A percentile compares a stretch with the other conserved stretches of the same genome.
Evolutionary conservation across 441 rosid genomes (phyloP).

Genomic region (Eutrema salsugineum): DNA sequence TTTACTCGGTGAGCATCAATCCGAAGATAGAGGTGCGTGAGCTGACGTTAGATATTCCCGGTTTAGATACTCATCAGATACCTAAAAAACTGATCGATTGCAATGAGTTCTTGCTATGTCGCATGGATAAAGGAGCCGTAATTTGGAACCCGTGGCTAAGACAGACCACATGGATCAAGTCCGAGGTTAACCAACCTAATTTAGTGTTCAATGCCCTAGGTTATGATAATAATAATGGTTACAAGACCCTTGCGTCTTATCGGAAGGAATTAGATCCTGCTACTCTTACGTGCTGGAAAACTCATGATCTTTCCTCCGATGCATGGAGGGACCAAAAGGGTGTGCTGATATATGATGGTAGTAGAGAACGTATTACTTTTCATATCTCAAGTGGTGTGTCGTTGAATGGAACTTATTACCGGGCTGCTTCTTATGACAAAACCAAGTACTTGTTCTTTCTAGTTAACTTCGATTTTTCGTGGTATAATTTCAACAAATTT

Average conservation of each 20-base stretch:
- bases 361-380: no score
- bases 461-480: neutral
- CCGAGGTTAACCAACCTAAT: neutral
- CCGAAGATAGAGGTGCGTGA: neutral
- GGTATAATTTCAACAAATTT: neutral
- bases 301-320: neutral
- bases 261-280: neutral
- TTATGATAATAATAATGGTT: neutral
- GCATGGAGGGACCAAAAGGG: neutral
- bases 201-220: neutral
- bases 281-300: neutral
- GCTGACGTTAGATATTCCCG: neutral
- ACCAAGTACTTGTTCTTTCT: neutral
- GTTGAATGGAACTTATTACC: slow-evolving; percentile 3
- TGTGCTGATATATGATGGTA: neutral
- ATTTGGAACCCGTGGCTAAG: slow-evolving; percentile 14
- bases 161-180: neutral
- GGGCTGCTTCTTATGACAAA: neutral
- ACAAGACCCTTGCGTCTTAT: neutral
- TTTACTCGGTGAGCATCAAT: slow-evolving; percentile 13
- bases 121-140: neutral
- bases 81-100: neutral
- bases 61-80: neutral
- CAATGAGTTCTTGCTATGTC: neutral
- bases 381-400: neutral